Evolutionary conservation across 305 asterid species (phyloP).

Genomic region (Solanum aculeatissimum): DNA sequence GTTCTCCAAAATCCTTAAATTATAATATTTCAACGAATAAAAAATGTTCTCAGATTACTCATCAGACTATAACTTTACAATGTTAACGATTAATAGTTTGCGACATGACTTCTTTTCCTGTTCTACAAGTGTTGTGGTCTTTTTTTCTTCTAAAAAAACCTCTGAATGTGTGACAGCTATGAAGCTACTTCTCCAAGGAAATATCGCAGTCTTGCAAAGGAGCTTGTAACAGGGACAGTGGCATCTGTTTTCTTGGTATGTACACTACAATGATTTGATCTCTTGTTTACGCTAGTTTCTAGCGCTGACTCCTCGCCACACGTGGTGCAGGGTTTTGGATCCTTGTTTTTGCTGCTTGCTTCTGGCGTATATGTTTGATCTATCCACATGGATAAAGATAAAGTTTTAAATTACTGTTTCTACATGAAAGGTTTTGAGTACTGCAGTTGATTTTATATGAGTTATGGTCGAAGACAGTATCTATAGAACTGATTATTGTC

Average conservation of each 20-base stretch:
- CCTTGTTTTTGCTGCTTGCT: constrained; percentile 86
- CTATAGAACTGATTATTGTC: background rate
- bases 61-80: background rate
- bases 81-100: background rate
- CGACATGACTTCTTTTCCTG: background rate
- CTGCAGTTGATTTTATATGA: background rate
- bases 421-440: background rate
- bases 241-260: constrained; percentile 90
- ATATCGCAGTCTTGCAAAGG: constrained; percentile 75
- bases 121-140: background rate
- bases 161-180: constrained; percentile 35
- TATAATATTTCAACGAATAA: background rate
- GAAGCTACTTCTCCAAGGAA: constrained; percentile 90
- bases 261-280: background rate
- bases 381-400: constrained; percentile 4
- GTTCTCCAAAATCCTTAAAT: background rate
- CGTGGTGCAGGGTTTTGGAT: constrained; percentile 78
- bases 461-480: background rate
- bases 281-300: background rate
- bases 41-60: background rate
- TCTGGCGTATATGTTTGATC: constrained; percentile 81
- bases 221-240: constrained; percentile 74
- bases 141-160: background rate
- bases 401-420: background rate
- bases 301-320: background rate